A percentile compares a stretch with the other conserved stretches of the same genome.
Evolutionary conservation across 441 rosid genomes (phyloP).

Genomic region (Populus hybrid): DNA sequence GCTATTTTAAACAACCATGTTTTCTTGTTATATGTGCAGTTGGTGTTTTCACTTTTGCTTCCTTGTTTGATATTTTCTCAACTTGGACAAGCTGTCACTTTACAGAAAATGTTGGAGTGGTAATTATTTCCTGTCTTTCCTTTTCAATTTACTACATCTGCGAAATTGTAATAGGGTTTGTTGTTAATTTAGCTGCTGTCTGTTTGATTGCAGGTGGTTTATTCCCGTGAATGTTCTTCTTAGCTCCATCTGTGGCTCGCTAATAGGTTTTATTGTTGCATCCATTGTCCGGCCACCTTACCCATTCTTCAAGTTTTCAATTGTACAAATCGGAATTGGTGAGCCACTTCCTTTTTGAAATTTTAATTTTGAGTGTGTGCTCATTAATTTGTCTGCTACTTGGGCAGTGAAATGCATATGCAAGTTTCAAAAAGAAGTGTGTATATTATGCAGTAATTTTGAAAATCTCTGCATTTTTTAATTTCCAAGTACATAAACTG

Average conservation of each 20-base stretch:
- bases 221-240: slow-evolving; percentile 86
- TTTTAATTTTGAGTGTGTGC: background rate
- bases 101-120: slow-evolving; percentile 86
- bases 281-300: slow-evolving; percentile 72
- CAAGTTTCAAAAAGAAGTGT: background rate
- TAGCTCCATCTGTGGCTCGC: slow-evolving; percentile 61
- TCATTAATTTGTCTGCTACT: background rate
- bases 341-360: slow-evolving; percentile 24
- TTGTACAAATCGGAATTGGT: slow-evolving; percentile 86
- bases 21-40: slow-evolving; percentile 35
- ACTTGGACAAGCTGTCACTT: slow-evolving; percentile 91
- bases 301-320: slow-evolving; percentile 87
- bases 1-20: background rate
- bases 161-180: background rate
- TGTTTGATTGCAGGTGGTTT: slow-evolving; percentile 75
- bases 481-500: background rate
- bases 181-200: slow-evolving; percentile 2
- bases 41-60: slow-evolving; percentile 96
- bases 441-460: background rate
- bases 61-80: slow-evolving; percentile 96
- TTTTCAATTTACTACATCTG: background rate
- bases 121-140: slow-evolving; percentile 21
- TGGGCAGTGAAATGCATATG: background rate
- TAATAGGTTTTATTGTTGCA: slow-evolving; percentile 69
- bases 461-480: background rate